These are phyloP conservation scores for Dictyostelium intermedium DNA, from an alignment of 78 protist genomes.

Conservation along the genomic window DNA sequence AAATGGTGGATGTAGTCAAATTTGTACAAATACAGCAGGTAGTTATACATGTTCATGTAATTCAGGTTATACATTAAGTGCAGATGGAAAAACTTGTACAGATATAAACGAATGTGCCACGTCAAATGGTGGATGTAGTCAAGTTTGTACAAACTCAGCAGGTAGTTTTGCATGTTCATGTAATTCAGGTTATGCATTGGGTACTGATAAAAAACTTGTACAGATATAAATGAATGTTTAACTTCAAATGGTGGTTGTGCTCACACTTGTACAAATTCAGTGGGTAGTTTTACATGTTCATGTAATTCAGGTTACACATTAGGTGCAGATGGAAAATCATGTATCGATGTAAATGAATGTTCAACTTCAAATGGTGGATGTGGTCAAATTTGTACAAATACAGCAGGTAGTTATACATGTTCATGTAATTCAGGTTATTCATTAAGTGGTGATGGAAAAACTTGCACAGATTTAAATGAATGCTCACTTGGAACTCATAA, in stretches of 20 bases:
- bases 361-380: neutral
- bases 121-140: neutral
- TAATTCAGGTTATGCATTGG: neutral
- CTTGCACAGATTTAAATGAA: too few species aligned
- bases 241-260: neutral
- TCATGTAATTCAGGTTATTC: neutral
- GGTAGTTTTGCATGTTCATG: neutral
- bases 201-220: neutral
- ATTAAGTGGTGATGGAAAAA: neutral
- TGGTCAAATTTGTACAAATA: neutral
- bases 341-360: neutral
- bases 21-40: neutral
- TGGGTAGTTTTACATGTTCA: neutral
- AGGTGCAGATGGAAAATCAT: neutral
- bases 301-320: neutral
- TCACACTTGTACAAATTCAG: neutral
- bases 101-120: conserved; percentile 5
- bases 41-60: neutral
- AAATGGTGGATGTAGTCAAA: neutral
- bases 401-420: neutral
- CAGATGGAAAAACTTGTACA: neutral
- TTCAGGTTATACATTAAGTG: neutral
- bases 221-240: neutral
- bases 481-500: too few species aligned
- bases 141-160: neutral